Evolutionary conservation across 2,329 filamentous ascomycete genomes (phyloP).

Genomic region (Aspergillus aculeatus): DNA sequence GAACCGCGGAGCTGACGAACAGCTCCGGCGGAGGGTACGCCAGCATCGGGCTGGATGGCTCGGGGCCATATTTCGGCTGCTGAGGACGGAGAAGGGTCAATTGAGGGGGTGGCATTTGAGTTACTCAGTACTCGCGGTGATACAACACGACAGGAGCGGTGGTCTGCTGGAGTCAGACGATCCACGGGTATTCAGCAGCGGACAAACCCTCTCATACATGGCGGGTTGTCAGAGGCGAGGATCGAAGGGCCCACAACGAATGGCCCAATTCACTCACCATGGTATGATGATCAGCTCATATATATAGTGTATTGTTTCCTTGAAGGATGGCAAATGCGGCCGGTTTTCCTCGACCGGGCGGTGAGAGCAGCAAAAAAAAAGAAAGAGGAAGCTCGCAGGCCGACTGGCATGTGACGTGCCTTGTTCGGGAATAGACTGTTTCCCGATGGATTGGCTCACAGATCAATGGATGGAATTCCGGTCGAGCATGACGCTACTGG

Average conservation of each 20-base stretch:
- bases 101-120: conserved; percentile 18
- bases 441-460: not conserved
- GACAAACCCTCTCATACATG: conserved; percentile 19
- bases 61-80: conserved; percentile 35
- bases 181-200: conserved; percentile 11
- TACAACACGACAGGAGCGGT: conserved; percentile 1
- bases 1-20: conserved; percentile 22
- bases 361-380: conserved; percentile 13
- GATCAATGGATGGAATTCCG: not conserved
- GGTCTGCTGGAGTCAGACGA: conserved; percentile 10
- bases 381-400: not conserved
- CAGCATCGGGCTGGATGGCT: conserved; percentile 36
- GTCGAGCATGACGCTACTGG: not conserved
- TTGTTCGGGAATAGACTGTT: not conserved
- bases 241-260: not conserved
- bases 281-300: conserved; percentile 1
- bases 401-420: conserved; percentile 16
- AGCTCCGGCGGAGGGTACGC: conserved; percentile 25
- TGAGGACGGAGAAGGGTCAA: conserved; percentile 18
- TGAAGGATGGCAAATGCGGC: conserved; percentile 3
- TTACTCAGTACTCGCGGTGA: not conserved
- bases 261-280: conserved; percentile 6
- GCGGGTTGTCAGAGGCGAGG: conserved; percentile 8
- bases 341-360: conserved; percentile 13
- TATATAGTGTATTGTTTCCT: not conserved